These are phyloP conservation scores for Schoenoplectus triqueter DNA, from an alignment of 202 grass and related monocot species.

Conservation along the genomic window DNA sequence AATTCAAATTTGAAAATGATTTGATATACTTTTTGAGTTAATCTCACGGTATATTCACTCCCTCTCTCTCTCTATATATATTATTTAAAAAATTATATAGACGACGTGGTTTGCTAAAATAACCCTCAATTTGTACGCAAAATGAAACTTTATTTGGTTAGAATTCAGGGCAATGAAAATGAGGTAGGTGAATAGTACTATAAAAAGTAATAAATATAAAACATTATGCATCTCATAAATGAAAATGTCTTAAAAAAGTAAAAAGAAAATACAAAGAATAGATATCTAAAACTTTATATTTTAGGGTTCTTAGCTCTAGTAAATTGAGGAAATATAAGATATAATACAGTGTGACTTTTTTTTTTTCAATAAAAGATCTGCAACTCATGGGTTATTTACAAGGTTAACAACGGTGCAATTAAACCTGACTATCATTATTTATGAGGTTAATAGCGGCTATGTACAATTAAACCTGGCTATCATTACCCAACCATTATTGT, in stretches of 20 bases:
- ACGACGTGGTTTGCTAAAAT: neutral
- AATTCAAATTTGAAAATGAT: too few species aligned
- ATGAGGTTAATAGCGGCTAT: neutral
- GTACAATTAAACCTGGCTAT: neutral
- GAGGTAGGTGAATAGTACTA: neutral
- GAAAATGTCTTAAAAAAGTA: constrained; percentile 10
- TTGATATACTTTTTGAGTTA: too few species aligned
- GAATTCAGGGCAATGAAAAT: constrained; percentile 11
- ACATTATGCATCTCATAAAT: constrained; percentile 28
- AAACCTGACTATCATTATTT: neutral
- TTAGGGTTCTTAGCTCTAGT: neutral
- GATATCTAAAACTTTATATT: neutral
- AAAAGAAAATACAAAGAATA: neutral
- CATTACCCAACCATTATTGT: constrained; percentile 2
- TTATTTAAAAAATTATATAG: neutral
- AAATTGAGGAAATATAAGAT: neutral
- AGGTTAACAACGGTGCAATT: too few species aligned
- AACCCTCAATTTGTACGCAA: neutral
- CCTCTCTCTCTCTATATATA: neutral
- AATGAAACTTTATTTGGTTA: neutral
- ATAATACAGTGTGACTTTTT: neutral
- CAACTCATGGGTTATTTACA: neutral
- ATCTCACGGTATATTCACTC: too few species aligned
- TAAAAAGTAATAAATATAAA: constrained; percentile 16
- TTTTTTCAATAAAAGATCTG: neutral